Conservation (phyloP, 2,329 filamentous ascomycete species). For the Raffaelea ambrosiae region DNA sequence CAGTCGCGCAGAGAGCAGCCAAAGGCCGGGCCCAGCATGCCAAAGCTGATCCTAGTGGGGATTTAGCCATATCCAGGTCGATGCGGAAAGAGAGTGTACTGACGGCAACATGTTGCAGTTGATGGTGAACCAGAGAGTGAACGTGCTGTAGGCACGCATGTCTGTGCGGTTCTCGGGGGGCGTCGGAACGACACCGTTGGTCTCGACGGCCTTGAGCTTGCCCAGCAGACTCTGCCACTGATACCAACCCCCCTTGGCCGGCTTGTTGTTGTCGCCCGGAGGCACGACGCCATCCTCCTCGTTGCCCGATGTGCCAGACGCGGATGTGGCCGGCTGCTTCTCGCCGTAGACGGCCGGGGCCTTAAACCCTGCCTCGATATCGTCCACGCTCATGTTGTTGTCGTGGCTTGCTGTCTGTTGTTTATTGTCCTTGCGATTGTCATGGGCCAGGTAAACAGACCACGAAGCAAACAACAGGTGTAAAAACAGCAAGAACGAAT, state of each 20-base stretch:
- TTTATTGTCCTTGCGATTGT: too few species aligned
- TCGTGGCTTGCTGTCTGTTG: too few species aligned
- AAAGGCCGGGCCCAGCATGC: slow-evolving; percentile 49
- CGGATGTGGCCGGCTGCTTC: background rate
- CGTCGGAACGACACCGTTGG: slow-evolving; percentile 34
- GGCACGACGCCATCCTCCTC: too few species aligned
- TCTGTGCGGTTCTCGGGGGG: slow-evolving; percentile 31
- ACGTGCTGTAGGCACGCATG: slow-evolving; percentile 33
- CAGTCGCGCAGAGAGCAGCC: slow-evolving; percentile 48
- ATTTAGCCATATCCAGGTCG: too few species aligned
- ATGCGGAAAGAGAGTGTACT: too few species aligned
- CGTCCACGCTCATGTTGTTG: background rate
- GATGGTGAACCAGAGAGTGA: slow-evolving; percentile 40
- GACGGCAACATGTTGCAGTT: slow-evolving; percentile 38
- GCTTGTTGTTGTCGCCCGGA: too few species aligned
- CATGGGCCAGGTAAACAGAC: too few species aligned
- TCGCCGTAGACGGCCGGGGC: background rate
- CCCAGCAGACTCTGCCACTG: background rate
- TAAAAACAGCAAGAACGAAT: too few species aligned
- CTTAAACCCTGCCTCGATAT: background rate
- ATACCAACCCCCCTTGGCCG: too few species aligned
- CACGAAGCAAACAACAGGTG: too few species aligned
- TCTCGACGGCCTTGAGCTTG: slow-evolving; percentile 22
- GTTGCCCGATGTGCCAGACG: too few species aligned
- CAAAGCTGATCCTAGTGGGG: slow-evolving; percentile 41